Base-by-base conservation (phyloP, 202 grass and related monocot species). In the Eragrostis tef region DNA sequence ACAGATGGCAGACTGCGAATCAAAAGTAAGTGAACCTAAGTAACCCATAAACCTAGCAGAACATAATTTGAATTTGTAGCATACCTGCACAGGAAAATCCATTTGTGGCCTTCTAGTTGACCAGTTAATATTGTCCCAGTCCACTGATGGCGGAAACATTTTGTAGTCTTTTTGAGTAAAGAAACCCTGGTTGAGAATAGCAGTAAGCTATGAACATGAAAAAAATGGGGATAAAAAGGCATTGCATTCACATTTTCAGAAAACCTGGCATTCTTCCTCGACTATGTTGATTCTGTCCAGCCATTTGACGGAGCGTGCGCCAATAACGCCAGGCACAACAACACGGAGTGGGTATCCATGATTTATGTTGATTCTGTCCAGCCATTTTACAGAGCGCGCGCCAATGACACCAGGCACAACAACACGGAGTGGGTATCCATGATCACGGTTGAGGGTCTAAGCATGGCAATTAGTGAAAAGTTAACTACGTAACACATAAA, bases 161-260 rank as follows among this genome's bases (percentile, higher is more conserved):
- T 98, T 98, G 85, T 98, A 98, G 90, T 98, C 96, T 81, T 98
- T 98, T 90, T 98, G 96, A 62, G 82, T 87, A 82, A 95, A 98
- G 71, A 98, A 98, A 0, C 96, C 96, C 96, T 98, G 83, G 27
- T 79, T 27, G 49, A 79, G 44, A 79, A 51, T 14, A 57, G 0
- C 26, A 58, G 20, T 83, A 51, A 93, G 85, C 66, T 21, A 83
- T 34, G 29, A 74, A 66, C 26, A 56, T 60, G 8, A 17, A 67
- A 67, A 16, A 22, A 31, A 61, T 2, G 29, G 70, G 74, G 13
- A 43, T 31, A 50, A 67, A 65, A 46, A 70, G 11, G 31, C 2
- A 70, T 77, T 57, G 69, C 41, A 74, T 16, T 77, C 45, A 48
- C 80, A 75, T 47, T 84, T 79, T 83, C 24, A 62, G 67, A 70